Percentiles rank a stretch among this genome's conserved stretches.
Conservation (phyloP, 768 basidiomycete species). For the Neoboletus magnificus region DNA sequence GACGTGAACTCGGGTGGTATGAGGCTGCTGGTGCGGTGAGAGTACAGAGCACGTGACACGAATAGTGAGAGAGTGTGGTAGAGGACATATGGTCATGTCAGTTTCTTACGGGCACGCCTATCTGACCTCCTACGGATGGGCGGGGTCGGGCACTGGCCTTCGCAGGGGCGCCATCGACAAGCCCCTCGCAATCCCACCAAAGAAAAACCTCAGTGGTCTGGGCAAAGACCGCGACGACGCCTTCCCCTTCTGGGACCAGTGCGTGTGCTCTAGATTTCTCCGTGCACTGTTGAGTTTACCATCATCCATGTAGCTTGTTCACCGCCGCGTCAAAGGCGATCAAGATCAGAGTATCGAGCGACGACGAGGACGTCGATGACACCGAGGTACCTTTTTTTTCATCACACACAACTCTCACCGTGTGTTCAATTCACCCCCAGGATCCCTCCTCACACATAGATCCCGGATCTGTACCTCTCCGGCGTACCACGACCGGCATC, state of each 20-base stretch:
- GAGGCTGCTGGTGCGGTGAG: slow-evolving; percentile 17
- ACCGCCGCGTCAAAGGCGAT: slow-evolving; percentile 81
- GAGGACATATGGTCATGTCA: slow-evolving; percentile 4
- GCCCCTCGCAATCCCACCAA: slow-evolving; percentile 77
- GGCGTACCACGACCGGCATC: slow-evolving; percentile 71
- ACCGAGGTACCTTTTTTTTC: slow-evolving; percentile 3
- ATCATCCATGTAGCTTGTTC: slow-evolving; percentile 47
- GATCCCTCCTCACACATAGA: slow-evolving; percentile 11
- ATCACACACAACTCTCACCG: too few relatives aligned
- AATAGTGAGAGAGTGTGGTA: not conserved
- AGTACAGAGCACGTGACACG: slow-evolving; percentile 9
- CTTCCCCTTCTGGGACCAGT: slow-evolving; percentile 99
- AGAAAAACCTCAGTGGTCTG: slow-evolving; percentile 80
- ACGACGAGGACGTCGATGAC: slow-evolving; percentile 45
- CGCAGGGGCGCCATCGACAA: slow-evolving; percentile 74
- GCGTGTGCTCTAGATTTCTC: slow-evolving; percentile 40
- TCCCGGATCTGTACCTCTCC: slow-evolving; percentile 30
- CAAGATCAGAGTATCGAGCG: slow-evolving; percentile 58
- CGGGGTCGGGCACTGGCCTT: slow-evolving; percentile 82
- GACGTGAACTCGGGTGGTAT: slow-evolving; percentile 60
- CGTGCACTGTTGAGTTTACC: not conserved
- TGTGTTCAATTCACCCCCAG: slow-evolving; percentile 6
- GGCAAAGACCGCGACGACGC: slow-evolving; percentile 95
- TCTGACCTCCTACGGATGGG: slow-evolving; percentile 82
- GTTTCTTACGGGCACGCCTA: slow-evolving; percentile 51